Conservation (phyloP, 1,139 yeast species). For the Zygosaccharomyces sapae region DNA sequence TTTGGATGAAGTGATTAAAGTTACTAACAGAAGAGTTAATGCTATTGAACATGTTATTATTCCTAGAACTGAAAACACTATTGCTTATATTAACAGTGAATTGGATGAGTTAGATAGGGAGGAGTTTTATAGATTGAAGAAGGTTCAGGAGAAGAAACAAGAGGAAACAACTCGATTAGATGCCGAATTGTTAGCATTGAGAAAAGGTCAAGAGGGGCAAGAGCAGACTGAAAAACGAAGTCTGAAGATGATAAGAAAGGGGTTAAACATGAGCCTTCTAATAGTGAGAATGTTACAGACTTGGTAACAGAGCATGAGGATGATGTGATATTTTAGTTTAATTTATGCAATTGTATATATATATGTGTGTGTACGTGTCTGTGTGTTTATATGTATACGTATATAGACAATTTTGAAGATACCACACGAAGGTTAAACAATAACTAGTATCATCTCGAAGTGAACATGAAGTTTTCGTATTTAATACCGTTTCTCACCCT, state of each 20-base stretch:
- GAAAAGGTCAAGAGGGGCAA: constrained; percentile 20
- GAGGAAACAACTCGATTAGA: constrained; percentile 40
- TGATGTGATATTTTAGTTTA: constrained; percentile 45
- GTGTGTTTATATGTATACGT: too few relatives aligned
- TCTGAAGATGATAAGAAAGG: constrained; percentile 18
- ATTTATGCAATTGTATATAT: background rate
- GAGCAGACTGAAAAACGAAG: constrained; percentile 16
- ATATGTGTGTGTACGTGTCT: constrained; percentile 1
- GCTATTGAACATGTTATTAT: constrained; percentile 98
- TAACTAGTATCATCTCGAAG: too few relatives aligned
- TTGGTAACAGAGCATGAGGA: constrained; percentile 45
- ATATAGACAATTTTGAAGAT: too few relatives aligned
- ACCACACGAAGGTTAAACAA: background rate
- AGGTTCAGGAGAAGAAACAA: constrained; percentile 93
- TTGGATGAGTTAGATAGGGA: constrained; percentile 97
- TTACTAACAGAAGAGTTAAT: constrained; percentile 95
- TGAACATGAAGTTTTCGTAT: background rate
- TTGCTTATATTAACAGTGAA: constrained; percentile 88
- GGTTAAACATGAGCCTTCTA: constrained; percentile 14
- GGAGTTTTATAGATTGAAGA: constrained; percentile 92
- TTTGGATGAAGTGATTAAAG: constrained; percentile 94
- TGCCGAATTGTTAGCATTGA: constrained; percentile 34
- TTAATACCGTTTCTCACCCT: background rate
- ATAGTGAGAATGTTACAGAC: constrained; percentile 21
- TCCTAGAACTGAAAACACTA: constrained; percentile 96